phyloP scores from a whole-genome alignment of 352 stramenopile genomes.

The Globisporangium ultimum region DNA sequence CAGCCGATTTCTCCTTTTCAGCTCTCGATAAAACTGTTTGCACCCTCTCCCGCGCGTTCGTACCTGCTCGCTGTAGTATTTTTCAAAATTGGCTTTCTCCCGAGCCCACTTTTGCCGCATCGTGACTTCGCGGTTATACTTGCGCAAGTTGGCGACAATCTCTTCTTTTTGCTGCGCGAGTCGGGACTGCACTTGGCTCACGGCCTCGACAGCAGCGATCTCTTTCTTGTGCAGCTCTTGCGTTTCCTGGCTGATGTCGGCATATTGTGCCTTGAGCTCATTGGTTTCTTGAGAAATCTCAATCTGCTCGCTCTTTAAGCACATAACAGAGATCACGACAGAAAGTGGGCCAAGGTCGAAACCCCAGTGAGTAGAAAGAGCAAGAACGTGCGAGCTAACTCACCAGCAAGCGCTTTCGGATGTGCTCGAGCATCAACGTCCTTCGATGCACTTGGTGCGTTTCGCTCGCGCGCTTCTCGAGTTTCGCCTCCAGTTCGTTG shows the following conservation, averaged over 20 bases:
- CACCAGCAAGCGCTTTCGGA: conserved; percentile 70
- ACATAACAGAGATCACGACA: neutral
- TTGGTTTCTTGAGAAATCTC: conserved; percentile 53
- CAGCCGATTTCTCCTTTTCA: neutral
- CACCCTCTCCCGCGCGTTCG: neutral
- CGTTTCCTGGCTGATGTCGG: conserved; percentile 58
- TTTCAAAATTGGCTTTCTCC: conserved; percentile 83
- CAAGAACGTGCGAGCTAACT: neutral
- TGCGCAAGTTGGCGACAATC: conserved; percentile 54
- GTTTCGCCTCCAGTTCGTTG: conserved; percentile 55
- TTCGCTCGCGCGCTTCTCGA: conserved; percentile 59
- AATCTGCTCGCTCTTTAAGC: conserved; percentile 39
- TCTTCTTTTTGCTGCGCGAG: conserved; percentile 67
- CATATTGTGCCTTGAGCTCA: conserved; percentile 56
- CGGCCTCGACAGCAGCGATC: conserved; percentile 59
- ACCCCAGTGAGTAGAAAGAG: too few species aligned
- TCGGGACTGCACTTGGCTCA: conserved; percentile 67
- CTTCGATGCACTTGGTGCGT: conserved; percentile 56
- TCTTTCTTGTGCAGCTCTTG: conserved; percentile 81
- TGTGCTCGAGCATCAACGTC: conserved; percentile 75
- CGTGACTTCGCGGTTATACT: conserved; percentile 63
- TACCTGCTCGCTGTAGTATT: conserved; percentile 82
- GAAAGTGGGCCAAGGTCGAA: neutral
- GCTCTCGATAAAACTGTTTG: neutral
- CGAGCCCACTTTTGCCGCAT: conserved; percentile 73